These are phyloP conservation scores for Leccinum fallax DNA, from an alignment of 1,284 basidiomycete species.

Conservation along the genomic window DNA sequence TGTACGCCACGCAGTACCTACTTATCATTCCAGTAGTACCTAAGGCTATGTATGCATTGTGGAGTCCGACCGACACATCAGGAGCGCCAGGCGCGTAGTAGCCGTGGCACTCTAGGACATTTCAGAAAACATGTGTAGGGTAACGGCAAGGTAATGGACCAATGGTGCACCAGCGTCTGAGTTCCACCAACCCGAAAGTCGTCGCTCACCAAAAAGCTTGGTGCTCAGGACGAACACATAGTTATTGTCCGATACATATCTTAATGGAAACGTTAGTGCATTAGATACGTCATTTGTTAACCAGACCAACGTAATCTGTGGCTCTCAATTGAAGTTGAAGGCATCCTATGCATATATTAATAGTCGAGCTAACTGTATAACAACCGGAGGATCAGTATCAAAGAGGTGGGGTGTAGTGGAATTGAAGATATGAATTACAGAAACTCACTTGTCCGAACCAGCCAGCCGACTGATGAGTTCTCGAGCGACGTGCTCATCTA, in stretches of 20 bases:
- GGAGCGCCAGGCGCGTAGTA: neutral
- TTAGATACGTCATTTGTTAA: neutral
- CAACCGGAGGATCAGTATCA: neutral
- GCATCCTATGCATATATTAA: neutral
- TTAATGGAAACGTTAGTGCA: neutral
- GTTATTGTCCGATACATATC: neutral
- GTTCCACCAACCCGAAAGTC: neutral
- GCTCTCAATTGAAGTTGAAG: neutral
- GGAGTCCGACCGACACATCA: neutral
- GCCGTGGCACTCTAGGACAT: neutral
- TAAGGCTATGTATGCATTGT: neutral
- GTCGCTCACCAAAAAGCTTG: neutral
- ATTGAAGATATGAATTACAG: neutral
- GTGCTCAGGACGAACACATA: neutral
- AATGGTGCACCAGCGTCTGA: neutral
- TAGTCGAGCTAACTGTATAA: neutral
- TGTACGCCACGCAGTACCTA: slow-evolving; percentile 6
- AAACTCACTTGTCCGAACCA: slow-evolving; percentile 2
- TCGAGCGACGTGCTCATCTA: slow-evolving; percentile 25
- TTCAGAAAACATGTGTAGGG: neutral
- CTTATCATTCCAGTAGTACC: neutral
- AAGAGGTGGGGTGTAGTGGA: neutral
- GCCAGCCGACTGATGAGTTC: slow-evolving; percentile 23
- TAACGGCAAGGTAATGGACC: neutral
- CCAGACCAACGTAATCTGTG: neutral